Evolutionary conservation across 176 grass and related monocot genomes (phyloP), one percentile per base, ranked within the genome.

Genomic region (Oryza longistaminata): DNA sequence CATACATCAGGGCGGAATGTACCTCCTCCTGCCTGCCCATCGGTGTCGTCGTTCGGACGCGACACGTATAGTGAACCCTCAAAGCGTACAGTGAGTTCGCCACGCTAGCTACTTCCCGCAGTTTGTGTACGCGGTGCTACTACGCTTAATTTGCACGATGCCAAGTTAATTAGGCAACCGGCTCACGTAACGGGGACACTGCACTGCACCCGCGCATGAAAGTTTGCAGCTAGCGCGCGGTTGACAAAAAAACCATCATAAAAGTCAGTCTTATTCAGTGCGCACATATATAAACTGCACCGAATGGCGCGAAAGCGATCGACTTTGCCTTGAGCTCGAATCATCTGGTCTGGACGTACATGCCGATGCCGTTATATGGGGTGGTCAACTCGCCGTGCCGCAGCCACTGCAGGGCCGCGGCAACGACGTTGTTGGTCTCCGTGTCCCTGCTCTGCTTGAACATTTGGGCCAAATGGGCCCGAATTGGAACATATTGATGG

Each of bases 251-350:
- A 70, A 7, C 8, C 6, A 7, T 7, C 16, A 8, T 39, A 39
- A 39, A 39, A 35, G 37, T 39, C 22, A 24, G 10, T 13, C 71
- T 11, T 16, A 42, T 37, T 42, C 19, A 61, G 19, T 61, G 1
- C 16, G 33, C 25, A 7, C 11, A 21, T 13, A 69, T 68, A 69
- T 71, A 80, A 64, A 13, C 48, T 70, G 81, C 69, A 71, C 71
- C 71, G 77, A 70, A 49, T 81, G 40, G 13, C 40, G 52, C 40
- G 50, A 85, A 81, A 64, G 77, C 31, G 77, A 76, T 14, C 33
- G 5, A 17, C 13, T 15, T 68, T 81, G 52, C 13, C 77, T 89
- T 81, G 26, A 21, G 78, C 65, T 43, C 5, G 71, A 89, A 71
- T 89, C 83, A 71, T 89, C 71, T 21, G 5, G 5, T 8, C 39